Evolutionary conservation across 129 eudicot genomes (phyloP).

Genomic region (Gnaphalium uliginosum): DNA sequence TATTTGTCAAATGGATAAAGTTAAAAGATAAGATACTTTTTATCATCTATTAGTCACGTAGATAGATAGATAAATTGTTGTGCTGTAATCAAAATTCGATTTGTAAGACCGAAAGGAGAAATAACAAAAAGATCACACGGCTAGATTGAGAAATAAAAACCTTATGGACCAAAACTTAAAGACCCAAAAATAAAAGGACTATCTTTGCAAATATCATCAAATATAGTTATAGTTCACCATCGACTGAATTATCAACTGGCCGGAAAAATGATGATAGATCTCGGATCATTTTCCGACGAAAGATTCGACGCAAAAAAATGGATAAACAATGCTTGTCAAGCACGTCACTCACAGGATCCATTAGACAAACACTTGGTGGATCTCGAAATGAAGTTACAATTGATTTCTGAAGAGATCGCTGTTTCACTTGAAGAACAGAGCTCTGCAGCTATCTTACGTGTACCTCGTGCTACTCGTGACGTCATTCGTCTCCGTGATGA

Average conservation of each 20-base stretch:
- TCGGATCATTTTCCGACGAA: conserved; percentile 81
- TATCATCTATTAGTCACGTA: too few relatives aligned
- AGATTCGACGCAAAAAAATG: conserved; percentile 95
- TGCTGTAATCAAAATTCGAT: too few relatives aligned
- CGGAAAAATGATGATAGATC: conserved; percentile 78
- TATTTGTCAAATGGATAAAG: too few relatives aligned
- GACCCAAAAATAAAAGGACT: neutral
- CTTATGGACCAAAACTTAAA: too few relatives aligned
- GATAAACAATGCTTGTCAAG: conserved; percentile 77
- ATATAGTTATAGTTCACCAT: neutral
- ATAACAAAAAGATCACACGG: neutral
- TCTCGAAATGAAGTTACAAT: conserved; percentile 96
- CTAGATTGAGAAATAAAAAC: too few relatives aligned
- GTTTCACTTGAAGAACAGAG: conserved; percentile 98
- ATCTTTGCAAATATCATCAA: neutral
- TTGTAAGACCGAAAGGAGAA: neutral
- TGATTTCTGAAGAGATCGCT: conserved; percentile 92
- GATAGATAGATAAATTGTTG: too few relatives aligned
- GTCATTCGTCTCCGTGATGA: conserved; percentile 91
- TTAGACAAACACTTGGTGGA: conserved; percentile 85
- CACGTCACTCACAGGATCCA: conserved; percentile 88
- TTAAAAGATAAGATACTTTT: too few relatives aligned
- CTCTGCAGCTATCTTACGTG: conserved; percentile 96
- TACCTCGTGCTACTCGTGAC: conserved; percentile 95
- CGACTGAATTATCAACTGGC: neutral